Evolutionary conservation across 306 rosid genomes (phyloP).

Genomic region (Malus orientalis): DNA sequence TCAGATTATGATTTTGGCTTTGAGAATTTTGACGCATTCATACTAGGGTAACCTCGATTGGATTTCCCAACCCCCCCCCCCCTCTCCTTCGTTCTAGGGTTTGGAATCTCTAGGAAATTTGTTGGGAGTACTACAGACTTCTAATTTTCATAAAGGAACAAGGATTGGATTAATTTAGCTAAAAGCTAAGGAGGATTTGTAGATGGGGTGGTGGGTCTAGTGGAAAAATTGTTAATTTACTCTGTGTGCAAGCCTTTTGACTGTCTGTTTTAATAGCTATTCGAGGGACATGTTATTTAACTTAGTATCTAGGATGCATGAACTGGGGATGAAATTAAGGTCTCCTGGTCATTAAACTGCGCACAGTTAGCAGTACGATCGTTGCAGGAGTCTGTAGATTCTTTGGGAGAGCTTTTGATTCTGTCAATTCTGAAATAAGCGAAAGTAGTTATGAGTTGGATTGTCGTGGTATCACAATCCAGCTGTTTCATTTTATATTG

Average conservation of each 20-base stretch:
- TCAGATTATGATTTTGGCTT: not conserved
- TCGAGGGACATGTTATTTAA: not conserved
- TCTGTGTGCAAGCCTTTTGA: not conserved
- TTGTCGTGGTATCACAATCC: not conserved
- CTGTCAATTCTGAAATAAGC: not conserved
- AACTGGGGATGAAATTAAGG: not conserved
- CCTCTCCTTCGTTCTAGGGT: not conserved
- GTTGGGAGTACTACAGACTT: no score
- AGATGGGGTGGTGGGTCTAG: not conserved
- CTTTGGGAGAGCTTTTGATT: not conserved
- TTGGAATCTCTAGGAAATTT: not conserved
- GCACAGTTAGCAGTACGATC: not conserved
- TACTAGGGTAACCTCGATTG: not conserved
- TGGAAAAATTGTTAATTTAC: not conserved
- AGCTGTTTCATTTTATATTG: not conserved
- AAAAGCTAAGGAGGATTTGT: no score
- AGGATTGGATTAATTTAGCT: no score
- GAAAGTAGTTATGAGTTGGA: not conserved
- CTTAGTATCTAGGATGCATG: not conserved
- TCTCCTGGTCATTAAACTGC: not conserved
- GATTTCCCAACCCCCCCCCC: not conserved
- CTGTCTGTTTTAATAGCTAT: not conserved
- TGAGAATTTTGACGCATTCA: not conserved
- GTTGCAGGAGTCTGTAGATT: not conserved
- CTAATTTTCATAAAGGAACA: not conserved